Base-by-base conservation (phyloP, 768 basidiomycete genomes). In the Naganishia antarctica region DNA sequence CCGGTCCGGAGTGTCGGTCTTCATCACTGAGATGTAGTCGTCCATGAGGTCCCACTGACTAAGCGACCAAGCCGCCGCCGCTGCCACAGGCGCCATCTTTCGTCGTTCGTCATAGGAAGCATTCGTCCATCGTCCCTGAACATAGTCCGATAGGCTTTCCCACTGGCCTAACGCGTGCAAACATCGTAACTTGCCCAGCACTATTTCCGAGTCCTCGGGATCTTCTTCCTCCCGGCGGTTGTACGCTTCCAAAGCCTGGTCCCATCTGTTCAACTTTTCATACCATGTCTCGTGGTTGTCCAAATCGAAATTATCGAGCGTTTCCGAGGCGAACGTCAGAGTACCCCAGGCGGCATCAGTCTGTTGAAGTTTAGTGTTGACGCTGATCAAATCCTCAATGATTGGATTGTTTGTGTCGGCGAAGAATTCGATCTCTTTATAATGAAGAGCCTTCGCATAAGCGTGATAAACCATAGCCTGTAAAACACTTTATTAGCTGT, bases 1-100 rank as follows among this genome's bases (percentile, higher is more conserved):
- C 28, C 91, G 84, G 77, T 99, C 96, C 0, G 92, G 85, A 3
- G 93, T 92, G 74, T 97, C 94, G 26, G 82, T 78, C 74, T 89
- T 90, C 90, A 99, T 94, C 2, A 88, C 89, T 4, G 84, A 82
- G 61, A 99, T 94, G 75, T 96, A 98, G 70, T 91, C 87, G 47
- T 98, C 96, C 96, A 99, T 99, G 3, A 87, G 83, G 70, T 97
- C 92, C 96, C 96, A 99, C 70, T 97, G 93, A 68, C 88, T 87
- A 63, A 97, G 79, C 1, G 91, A 91, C 94, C 96, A 99, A 1
- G 92, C 90, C 0, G 96, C 94, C 0, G 94, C 93, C 0, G 96
- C 90, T 0, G 94, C 96, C 82, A 99, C 87, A 0, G 96, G 93
- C 0, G 96, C 92, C 68, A 98, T 96, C 77, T 89, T 87, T 58